Evolutionary conservation across 164 flowering plant species (phyloP), one percentile per base, ranked within the genome.

Genomic region (Euptelea pleiosperma): DNA sequence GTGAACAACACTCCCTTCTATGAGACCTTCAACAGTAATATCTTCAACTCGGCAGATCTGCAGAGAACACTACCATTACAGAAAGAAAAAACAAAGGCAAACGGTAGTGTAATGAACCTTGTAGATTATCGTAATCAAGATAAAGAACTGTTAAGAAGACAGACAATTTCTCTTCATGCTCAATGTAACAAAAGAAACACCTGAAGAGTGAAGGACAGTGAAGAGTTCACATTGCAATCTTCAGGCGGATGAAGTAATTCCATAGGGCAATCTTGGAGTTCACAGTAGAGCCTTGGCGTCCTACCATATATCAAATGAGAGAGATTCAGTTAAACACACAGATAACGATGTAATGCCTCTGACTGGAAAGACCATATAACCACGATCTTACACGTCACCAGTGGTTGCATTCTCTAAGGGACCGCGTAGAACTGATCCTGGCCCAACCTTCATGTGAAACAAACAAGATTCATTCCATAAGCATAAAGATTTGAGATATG

Each of bases 31-130:
- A 66, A 89, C 78, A 64, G 33, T 65, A 21, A 92, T 61, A 63
- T 82, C 96, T 72, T 92, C 98, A 57, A 89, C 97, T 34, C 98
- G 79, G 67, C 98, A 92, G 33, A 92, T 79, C 98, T 92, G 79
- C 70, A 73, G 14, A 22, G 56, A 28, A 54, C 29, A 31, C 10
- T 24, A 11, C 7, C 9, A 61, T 60, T 42, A 62, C 21, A 18
- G 4, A 31, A 29, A 46, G 15, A 63, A n/a, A 34, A 30, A 19
- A 18, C n/a, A n/a, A n/a, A n/a, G n/a, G n/a, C n/a, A n/a, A n/a
- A n/a, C n/a, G n/a, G n/a, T n/a, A n/a, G n/a, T n/a, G n/a, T n/a
- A n/a, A n/a, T n/a, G n/a, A n/a, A n/a, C n/a, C n/a, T n/a, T n/a
- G n/a, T n/a, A n/a, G n/a, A n/a, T n/a, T n/a, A n/a, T n/a, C n/a